Evolutionary conservation across 306 rosid species (phyloP).

Genomic region (Pueraria montana): DNA sequence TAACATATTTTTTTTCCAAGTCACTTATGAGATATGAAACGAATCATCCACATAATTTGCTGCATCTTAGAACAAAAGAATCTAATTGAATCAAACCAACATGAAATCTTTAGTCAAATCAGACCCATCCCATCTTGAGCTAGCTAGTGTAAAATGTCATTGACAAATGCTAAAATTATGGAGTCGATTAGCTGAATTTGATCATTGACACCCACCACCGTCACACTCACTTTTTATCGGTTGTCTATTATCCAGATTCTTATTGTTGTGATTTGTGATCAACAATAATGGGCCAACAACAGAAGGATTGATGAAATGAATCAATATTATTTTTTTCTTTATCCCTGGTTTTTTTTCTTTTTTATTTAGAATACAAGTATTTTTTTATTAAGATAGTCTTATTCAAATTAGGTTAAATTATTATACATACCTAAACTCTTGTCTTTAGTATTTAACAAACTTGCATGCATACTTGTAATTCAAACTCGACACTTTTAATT

Average conservation of each 20-base stretch:
- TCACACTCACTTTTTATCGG: background rate
- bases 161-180: background rate
- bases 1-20: background rate
- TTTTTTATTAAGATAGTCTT: no score
- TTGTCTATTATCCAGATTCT: background rate
- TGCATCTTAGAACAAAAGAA: background rate
- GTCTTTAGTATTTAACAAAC: no score
- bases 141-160: background rate
- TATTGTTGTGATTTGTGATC: background rate
- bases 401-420: no score
- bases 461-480: no score
- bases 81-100: background rate
- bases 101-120: constrained; percentile 23
- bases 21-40: background rate
- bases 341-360: no score
- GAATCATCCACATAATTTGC: background rate
- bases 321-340: no score
- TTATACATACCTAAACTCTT: no score
- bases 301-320: no score
- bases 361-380: no score
- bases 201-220: constrained; percentile 1
- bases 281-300: background rate
- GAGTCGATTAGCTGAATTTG: background rate
- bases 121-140: background rate
- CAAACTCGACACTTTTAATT: no score